Evolutionary conservation across 2,329 filamentous ascomycete genomes (phyloP), one percentile per base, ranked within the genome.

Genomic region (Chrysosphaeria jannelii): DNA sequence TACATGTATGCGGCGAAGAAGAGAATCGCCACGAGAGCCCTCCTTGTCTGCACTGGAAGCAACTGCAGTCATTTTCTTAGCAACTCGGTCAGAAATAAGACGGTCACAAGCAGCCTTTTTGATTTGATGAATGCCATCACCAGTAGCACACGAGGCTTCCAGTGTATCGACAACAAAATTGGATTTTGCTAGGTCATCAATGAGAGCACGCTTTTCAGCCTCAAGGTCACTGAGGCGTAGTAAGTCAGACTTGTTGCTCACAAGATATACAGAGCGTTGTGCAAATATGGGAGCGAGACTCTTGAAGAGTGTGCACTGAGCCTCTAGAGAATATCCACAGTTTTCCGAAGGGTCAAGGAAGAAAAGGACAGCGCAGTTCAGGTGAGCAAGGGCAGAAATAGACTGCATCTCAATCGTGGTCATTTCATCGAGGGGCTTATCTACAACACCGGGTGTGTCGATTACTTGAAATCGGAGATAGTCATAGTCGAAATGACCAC

Each of bases 401-500:
- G 72, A 72, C 53, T 93, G 85, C 76, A 93, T 93, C 48, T 97
- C 85, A 40, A 97, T 97, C 4, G 85, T 93, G 50, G 91, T 90
- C 85, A 93, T 97, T 51, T 93, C 85, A 48, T 93, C 85, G 6
- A 97, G 62, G 17, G 81, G 79, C 43, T 97, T 85, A 37, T 97
- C 85, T 29, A 97, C 52, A 34, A 97, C 90, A 54, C 85, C 85
- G n/a, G 81, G 81, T 8, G 85, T 97, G 47, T 97, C 85, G 35
- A 97, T 91, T 13, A 37, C 35, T 32, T 79, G 71, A 49, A 78
- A 78, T 30, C 74, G 59, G 34, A 78, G 54, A 49, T 81, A 85
- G 49, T 90, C 90, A 55, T 88, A 89, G 48, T 90, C 78, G 42
- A 93, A 91, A 48, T 97, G 85, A 28, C 85, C 85, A 14, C 93